Base-by-base conservation (phyloP, 1,139 yeast species). In the Zygosaccharomyces pseudobailii region DNA sequence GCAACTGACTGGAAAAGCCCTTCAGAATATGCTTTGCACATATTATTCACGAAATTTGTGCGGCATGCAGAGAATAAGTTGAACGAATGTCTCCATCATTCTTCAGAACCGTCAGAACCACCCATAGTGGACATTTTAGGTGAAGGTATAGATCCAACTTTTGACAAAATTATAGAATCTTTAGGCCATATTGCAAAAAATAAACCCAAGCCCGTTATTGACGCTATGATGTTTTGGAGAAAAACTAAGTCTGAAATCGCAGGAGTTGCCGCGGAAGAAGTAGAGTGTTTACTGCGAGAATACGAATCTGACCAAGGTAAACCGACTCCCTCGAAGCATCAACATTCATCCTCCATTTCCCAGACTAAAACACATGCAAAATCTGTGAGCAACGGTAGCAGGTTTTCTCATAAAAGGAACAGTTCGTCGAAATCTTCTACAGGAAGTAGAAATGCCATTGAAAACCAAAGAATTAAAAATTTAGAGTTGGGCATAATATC, bases 161-260 rank as follows among this genome's bases (percentile, higher is more conserved):
- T 92, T 63, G 98, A 92, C 67, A 81, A 85, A 58, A 85, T 89
- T 47, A 80, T 94, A 24, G 80, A 81, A 8, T 84, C 96, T 0
- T 71, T 92, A 51, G 98, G 98, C 2, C 88, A 87, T 63, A 87
- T 92, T 35, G 95, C 98, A 1, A 75, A 89, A 49, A 75, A 84
- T 32, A 87, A 89, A 57, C 97, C 97, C 0, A 90, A 89, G 60
- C 96, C 97, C 0, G 97, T 94, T 3, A 90, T 94, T 39, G 98
- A 94, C 65, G 87, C 96, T 21, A 96, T 92, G 50, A 90, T 94
- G 97, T 90, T 87, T 62, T 92, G 99, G 99, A 76, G 98, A 50
- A 88, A 90, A 65, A 80, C 94, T 4, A 84, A 92, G 64, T 82
- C 94, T 25, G 97, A 90, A 57, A 84, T 87, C 3, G 89, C 95